Conservation (phyloP, 169 alveolate species). For the Plasmodium cynomolgi region DNA sequence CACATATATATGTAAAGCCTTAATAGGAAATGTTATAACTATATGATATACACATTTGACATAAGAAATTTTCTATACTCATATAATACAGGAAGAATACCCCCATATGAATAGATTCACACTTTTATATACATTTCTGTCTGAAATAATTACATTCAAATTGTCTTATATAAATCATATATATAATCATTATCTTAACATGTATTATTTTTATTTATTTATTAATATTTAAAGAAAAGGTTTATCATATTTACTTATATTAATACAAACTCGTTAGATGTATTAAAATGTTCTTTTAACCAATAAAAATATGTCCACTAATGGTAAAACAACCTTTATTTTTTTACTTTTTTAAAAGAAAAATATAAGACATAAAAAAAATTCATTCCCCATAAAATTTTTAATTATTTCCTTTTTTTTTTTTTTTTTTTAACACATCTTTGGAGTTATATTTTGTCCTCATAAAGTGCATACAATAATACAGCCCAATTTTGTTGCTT, state of each 20-base stretch:
- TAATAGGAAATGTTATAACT: neutral
- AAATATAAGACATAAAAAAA: neutral
- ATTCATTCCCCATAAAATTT: neutral
- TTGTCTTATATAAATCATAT: neutral
- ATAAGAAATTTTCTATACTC: neutral
- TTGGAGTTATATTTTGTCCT: neutral
- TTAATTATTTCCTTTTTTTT: neutral
- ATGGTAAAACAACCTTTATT: neutral
- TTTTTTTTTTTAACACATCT: neutral
- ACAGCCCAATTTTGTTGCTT: neutral
- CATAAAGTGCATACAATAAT: neutral
- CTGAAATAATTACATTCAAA: neutral
- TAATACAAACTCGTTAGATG: neutral
- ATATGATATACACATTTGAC: neutral
- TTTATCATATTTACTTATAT: neutral
- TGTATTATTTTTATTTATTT: neutral
- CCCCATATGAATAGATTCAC: neutral
- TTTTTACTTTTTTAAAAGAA: neutral
- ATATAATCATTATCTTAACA: neutral
- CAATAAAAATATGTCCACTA: neutral
- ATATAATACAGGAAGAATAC: neutral
- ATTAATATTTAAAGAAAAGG: neutral
- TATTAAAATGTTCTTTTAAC: neutral
- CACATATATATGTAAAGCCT: neutral
- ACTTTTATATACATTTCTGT: neutral